Evolutionary conservation across 768 basidiomycete genomes (phyloP), one percentile per base, ranked within the genome.

Genomic region (Sarcodon sp.): DNA sequence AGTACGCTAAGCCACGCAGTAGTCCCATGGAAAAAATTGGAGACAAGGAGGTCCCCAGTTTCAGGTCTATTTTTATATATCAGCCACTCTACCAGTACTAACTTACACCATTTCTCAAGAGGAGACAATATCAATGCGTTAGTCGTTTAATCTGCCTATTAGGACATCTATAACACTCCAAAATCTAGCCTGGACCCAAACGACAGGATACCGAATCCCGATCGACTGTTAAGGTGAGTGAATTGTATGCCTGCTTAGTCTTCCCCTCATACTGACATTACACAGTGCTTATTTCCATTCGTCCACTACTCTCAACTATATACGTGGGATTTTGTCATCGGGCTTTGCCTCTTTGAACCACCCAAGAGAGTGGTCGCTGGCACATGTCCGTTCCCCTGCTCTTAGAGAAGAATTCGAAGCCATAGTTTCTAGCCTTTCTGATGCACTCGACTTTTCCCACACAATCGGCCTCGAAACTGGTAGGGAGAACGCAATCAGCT

Each of bases 111-210:
- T 33, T 39, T 21, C 7, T 27, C 47, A 58, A 91, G 94, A 55
- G 96, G 96, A 11, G 94, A 99, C 66, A 98, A 94, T 57, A 83
- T 99, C 41, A 98, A 99, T 56, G 90, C 92, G 78, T 82, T 62
- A 51, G 75, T 57, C 13, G 13, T 41, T 41, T 13, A 1, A 7
- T 13, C 39, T 6, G 13, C 13, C 39, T 7, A 13, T 7, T 7
- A 8, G 7, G 15, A 9, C 27, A 9, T 21, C 4, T 8, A 11
- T 27, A 27, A 18, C 34, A 33, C 36, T 53, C 34, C 47, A 52
- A 44, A n/a, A n/a, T 39, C 47, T 37, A 84, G 83, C 5, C 66
- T 88, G 27, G 76, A 83, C 49, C 74, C 76, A 2, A 71, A 80
- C 46, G 87, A 94, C 53, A 81, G 96, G 37, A 81, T 71, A 0